Base-by-base conservation (phyloP, 2,329 filamentous ascomycete species). In the Cyanodermella asteris region DNA sequence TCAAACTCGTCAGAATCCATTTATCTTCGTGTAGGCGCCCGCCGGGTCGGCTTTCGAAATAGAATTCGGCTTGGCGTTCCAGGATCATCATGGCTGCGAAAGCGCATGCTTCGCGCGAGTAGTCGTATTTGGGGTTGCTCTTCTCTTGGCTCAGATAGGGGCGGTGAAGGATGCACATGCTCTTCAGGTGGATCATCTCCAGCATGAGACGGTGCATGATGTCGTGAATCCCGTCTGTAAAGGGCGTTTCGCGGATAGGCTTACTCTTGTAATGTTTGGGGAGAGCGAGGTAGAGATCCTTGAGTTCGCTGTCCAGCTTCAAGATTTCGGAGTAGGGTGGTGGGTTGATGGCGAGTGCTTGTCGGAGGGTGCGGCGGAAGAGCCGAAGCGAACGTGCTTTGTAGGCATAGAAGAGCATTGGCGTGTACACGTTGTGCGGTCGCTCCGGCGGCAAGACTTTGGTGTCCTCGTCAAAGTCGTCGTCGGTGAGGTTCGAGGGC, bases 71-170 rank as follows among this genome's bases (percentile, higher is more conserved):
- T 30, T 61, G 57, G 19, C 51, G 44, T 3, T 45, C 37, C 10
- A 61, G 38, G 7, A 53, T 51, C 18, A 47, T 44, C 13, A 49
- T 39, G 2, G 56, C 51, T 4, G 56, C 51, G 26, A 56, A 50
- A 3, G 59, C 36, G 32, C 55, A 59, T 1, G 45, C 41, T 21
- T 38, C 37, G 5, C 53, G 43, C 1, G 55, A 59, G 29, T 49
- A 46, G 13, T 55, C 43, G 14, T 20, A 25, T 6, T 11, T 5
- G 10, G 25, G 16, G 2, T 37, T 42, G 12, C 46, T 43, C 1
- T 16, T 26, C 5, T 45, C 49, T 2, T 39, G 31, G 7, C 43
- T 32, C 14, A 50, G 29, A 23, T 45, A 51, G 9, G 40, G 42
- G 6, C 46, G 37, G 31, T 51, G 49, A 6, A 53, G 33, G 29